A percentile compares a stretch with the other conserved stretches of the same genome.
Conservation (phyloP, 169 alveolate species). For the Perkinsus olseni region DNA sequence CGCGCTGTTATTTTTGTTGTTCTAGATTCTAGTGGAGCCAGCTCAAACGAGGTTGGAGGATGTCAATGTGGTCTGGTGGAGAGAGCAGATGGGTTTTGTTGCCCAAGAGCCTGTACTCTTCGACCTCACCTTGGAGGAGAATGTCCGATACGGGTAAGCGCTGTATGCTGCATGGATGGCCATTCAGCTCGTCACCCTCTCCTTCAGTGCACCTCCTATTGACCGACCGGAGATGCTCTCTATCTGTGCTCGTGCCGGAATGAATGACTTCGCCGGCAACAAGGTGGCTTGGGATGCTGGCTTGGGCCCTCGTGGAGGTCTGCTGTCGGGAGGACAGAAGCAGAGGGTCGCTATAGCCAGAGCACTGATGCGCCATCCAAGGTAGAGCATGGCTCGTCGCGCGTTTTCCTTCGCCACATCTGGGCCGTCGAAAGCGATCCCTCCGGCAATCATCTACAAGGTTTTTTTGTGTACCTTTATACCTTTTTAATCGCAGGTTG, state of each 20-base stretch:
- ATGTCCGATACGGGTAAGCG: slow-evolving; percentile 38
- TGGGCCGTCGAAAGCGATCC: too few relatives aligned
- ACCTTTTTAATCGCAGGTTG: neutral
- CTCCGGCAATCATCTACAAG: too few relatives aligned
- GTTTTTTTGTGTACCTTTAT: too few relatives aligned
- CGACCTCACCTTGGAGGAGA: slow-evolving; percentile 51
- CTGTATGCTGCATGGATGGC: neutral
- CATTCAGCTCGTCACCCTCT: neutral
- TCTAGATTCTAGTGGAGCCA: neutral
- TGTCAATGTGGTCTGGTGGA: slow-evolving; percentile 29
- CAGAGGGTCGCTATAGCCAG: slow-evolving; percentile 61
- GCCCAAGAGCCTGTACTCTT: slow-evolving; percentile 61
- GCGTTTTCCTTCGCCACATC: neutral
- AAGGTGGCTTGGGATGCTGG: neutral
- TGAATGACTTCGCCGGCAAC: neutral
- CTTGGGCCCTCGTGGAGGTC: neutral
- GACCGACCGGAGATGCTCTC: neutral
- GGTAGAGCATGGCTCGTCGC: neutral
- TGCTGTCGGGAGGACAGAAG: slow-evolving; percentile 61
- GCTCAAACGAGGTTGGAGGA: neutral
- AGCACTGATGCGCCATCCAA: slow-evolving; percentile 34
- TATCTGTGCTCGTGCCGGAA: neutral
- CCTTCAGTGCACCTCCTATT: neutral
- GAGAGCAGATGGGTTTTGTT: slow-evolving; percentile 51
- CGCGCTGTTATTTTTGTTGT: too few relatives aligned